Percentiles rank a stretch among this genome's conserved stretches.
Conservation (phyloP, 176 grass and related monocot genomes). For the Aegilops tauschii region DNA sequence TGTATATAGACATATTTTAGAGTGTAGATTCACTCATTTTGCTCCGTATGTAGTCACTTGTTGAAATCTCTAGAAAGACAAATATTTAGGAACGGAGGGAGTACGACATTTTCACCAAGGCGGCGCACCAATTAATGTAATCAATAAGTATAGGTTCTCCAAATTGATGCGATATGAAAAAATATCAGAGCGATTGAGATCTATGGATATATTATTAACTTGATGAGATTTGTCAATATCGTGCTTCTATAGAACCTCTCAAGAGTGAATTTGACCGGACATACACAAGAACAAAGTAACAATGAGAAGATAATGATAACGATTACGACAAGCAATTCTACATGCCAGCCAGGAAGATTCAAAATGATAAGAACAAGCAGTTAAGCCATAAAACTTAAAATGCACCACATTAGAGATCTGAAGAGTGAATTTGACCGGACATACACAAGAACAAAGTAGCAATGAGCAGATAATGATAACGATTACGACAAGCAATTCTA, state of each 20-base stretch:
- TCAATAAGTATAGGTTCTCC: not conserved
- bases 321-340: not conserved
- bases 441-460: not conserved
- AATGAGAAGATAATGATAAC: not conserved
- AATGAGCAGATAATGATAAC: conserved; percentile 1
- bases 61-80: too few relatives aligned
- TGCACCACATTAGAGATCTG: not conserved
- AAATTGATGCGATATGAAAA: not conserved
- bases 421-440: too few relatives aligned
- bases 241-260: not conserved
- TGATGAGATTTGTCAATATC: not conserved
- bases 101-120: not conserved
- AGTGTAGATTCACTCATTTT: too few relatives aligned
- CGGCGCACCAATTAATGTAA: conserved; percentile 25
- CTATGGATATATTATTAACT: conserved; percentile 3
- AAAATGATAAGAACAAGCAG: not conserved
- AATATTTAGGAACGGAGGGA: too few relatives aligned
- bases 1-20: too few relatives aligned
- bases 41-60: too few relatives aligned
- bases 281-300: not conserved
- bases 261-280: too few relatives aligned
- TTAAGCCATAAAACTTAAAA: not conserved
- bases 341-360: conserved; percentile 12
- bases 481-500: not conserved
- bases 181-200: not conserved